Conservation (phyloP, 2,329 filamentous ascomycete species). For the Chaetomium sp. region DNA sequence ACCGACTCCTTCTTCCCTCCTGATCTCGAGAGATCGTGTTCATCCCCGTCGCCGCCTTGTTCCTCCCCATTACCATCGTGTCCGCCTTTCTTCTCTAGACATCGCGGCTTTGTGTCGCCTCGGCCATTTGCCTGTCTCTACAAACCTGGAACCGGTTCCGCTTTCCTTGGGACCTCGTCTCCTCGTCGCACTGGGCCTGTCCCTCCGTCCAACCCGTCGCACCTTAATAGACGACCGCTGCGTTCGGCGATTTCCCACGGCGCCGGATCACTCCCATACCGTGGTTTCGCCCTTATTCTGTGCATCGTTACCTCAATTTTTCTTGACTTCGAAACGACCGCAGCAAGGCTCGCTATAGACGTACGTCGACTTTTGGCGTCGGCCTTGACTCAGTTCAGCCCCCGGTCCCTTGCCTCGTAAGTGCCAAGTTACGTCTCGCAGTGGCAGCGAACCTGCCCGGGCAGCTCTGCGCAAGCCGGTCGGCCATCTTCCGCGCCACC, state of each 20-base stretch:
- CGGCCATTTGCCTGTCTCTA: conserved; percentile 9
- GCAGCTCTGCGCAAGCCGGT: neutral
- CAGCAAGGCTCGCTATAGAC: neutral
- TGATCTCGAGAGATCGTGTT: conserved; percentile 19
- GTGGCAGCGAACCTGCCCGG: neutral
- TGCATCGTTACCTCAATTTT: conserved; percentile 20
- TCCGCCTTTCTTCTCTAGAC: conserved; percentile 10
- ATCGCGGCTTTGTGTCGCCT: conserved; percentile 10
- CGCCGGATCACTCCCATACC: conserved; percentile 3
- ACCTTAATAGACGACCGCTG: conserved; percentile 4
- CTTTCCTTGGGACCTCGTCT: neutral
- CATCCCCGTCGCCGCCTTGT: conserved; percentile 17
- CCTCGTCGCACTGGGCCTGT: neutral
- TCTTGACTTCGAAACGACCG: neutral
- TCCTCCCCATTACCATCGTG: conserved; percentile 15
- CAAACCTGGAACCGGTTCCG: neutral
- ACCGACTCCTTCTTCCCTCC: conserved; percentile 29
- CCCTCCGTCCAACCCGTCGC: conserved; percentile 7
- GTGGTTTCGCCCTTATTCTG: conserved; percentile 1
- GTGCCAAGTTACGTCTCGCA: neutral
- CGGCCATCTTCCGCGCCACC: neutral
- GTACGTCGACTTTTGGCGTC: neutral
- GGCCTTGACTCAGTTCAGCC: neutral
- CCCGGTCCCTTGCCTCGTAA: neutral
- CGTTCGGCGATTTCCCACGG: conserved; percentile 18